Evolutionary conservation across 345 rosid species (phyloP).

Genomic region (Abelmoschus esculentus): DNA sequence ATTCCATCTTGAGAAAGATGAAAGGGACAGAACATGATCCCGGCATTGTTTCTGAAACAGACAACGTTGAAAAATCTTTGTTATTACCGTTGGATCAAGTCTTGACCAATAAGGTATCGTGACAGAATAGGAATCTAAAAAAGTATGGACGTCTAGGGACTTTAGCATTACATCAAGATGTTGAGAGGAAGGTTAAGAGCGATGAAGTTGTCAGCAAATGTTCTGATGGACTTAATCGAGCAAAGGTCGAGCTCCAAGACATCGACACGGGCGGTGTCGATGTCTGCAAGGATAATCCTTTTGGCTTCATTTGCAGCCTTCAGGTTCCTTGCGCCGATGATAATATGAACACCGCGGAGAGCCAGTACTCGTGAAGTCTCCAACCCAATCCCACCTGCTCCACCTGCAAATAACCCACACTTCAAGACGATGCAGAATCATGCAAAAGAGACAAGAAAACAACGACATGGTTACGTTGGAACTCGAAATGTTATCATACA

Average conservation of each 20-base stretch:
- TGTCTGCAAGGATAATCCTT: slow-evolving; percentile 23
- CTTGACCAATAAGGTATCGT: too few species aligned
- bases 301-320: slow-evolving; percentile 68
- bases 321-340: slow-evolving; percentile 72
- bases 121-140: not conserved
- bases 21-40: slow-evolving; percentile 71
- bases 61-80: not conserved
- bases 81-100: too few species aligned
- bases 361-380: slow-evolving; percentile 86
- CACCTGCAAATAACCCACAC: slow-evolving; percentile 39
- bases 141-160: not conserved
- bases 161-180: slow-evolving; percentile 42
- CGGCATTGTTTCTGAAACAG: slow-evolving; percentile 60
- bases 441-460: not conserved
- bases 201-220: slow-evolving; percentile 36
- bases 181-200: slow-evolving; percentile 55
- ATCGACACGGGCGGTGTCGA: slow-evolving; percentile 34
- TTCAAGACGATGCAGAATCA: not conserved
- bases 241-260: slow-evolving; percentile 45
- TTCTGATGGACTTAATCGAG: slow-evolving; percentile 40
- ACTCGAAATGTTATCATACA: not conserved
- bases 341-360: slow-evolving; percentile 55
- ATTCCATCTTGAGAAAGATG: slow-evolving; percentile 53
- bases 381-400: slow-evolving; percentile 85
- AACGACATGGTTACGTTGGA: not conserved